Evolutionary conservation across 495 filamentous ascomycete genomes (phyloP).

Genomic region (Terfezia boudieri): DNA sequence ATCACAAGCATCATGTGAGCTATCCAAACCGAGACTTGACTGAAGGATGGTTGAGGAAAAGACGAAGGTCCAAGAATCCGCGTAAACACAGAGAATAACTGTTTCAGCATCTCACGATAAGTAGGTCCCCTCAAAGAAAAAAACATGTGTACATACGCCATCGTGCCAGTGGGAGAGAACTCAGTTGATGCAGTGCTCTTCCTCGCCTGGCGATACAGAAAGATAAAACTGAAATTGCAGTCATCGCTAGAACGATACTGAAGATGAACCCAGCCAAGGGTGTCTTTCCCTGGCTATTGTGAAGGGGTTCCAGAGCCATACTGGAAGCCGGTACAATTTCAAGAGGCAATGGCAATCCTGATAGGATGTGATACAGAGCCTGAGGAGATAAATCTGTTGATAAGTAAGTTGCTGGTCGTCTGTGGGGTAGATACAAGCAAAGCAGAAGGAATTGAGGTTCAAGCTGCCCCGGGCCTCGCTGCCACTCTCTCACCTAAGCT

Average conservation of each 20-base stretch:
- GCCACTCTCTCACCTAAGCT: too few relatives aligned
- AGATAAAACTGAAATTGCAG: constrained; percentile 17
- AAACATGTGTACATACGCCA: constrained; percentile 12
- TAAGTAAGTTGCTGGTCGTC: too few relatives aligned
- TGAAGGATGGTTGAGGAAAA: constrained; percentile 18
- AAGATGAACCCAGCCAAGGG: constrained; percentile 2
- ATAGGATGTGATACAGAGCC: too few relatives aligned
- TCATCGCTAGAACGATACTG: constrained; percentile 17
- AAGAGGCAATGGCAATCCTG: too few relatives aligned
- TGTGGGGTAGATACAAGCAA: too few relatives aligned
- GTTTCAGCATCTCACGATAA: not conserved
- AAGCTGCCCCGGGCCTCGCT: too few relatives aligned
- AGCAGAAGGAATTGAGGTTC: too few relatives aligned
- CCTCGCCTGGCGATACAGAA: constrained; percentile 16
- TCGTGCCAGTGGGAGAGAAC: constrained; percentile 12
- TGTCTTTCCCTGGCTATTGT: not conserved
- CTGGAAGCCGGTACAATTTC: not conserved
- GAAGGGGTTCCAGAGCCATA: not conserved
- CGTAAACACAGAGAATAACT: constrained; percentile 16
- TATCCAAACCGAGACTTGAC: constrained; percentile 17
- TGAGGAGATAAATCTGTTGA: too few relatives aligned
- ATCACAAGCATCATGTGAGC: constrained; percentile 10
- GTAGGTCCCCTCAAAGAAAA: not conserved
- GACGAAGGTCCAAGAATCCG: constrained; percentile 17
- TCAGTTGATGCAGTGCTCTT: constrained; percentile 2